Conservation (phyloP, 345 rosid genomes). For the Hibiscus mutabilis region DNA sequence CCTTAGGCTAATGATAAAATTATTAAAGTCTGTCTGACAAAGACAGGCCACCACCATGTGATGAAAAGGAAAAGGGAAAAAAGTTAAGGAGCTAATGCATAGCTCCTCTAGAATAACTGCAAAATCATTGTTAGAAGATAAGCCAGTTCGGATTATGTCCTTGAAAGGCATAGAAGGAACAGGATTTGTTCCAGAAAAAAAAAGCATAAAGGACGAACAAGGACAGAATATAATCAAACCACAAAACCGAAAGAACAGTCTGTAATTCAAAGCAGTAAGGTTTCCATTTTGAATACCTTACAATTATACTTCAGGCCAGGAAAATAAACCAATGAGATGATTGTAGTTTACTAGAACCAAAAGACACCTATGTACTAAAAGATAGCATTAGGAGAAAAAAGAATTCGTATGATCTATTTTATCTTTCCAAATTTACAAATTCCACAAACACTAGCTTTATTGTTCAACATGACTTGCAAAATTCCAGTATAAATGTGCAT, state of each 20-base stretch:
- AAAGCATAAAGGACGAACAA: not conserved
- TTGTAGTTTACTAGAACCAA: not conserved
- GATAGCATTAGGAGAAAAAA: not conserved
- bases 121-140: not conserved
- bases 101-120: not conserved
- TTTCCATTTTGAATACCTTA: not conserved
- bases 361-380: not conserved
- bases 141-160: not conserved
- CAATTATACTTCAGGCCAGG: not conserved
- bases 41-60: not conserved
- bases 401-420: not conserved
- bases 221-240: not conserved
- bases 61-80: not conserved
- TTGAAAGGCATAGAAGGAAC: conserved; percentile 1
- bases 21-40: not conserved
- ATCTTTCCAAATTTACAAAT: not conserved
- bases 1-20: not conserved
- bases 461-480: not conserved
- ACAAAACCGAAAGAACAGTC: not conserved
- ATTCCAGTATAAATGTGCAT: not conserved
- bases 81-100: not conserved
- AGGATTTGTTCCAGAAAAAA: not conserved
- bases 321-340: not conserved
- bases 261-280: not conserved
- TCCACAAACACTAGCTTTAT: not conserved